Base-by-base conservation (phyloP, 495 filamentous ascomycete species). In the Penicillium odoratum region DNA sequence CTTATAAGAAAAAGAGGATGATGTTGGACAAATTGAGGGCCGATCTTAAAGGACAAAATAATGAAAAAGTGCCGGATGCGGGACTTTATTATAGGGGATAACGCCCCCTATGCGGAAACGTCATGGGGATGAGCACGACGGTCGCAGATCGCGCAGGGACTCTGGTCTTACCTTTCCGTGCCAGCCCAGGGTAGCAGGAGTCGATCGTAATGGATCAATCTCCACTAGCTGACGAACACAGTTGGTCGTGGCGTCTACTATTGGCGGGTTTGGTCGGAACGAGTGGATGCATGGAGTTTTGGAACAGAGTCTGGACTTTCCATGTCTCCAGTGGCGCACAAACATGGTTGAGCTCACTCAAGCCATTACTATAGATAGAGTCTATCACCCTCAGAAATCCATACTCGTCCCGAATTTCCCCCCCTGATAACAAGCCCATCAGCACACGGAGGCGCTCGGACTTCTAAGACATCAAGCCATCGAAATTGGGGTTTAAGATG, bases 211-310 rank as follows among this genome's bases (percentile, higher is more conserved):
- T 67, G 64, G 66, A 60, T 46, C 46, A 1, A 48, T 45, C 28
- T 45, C 66, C 66, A 69, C 67, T 61, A 31, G 67, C 67, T 67
- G 67, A 69, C 67, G 67, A 69, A 62, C 66, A 43, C 61, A 61
- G 21, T 47, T 38, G 21, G 11, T 28, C 21, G 15, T 4, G 15
- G 31, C 8, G 29, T 2, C 3, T 15, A 36, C 51, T 2, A 69
- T 63, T 69, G 67, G 67, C 38, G 59, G 64, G 52, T 2, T 31
- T 16, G 28, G 48, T 55, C 64, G 57, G 62, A 65, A 57, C 57
- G 47, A 30, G 63, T 61, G 65, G 63, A 54, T 53, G 46, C 51
- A 38, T 43, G 36, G 57, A 59, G 67, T 60, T 57, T 21, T 67
- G 59, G 67, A 67, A 59, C 34, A 40, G 36, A 43, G 51, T 53